These are phyloP conservation scores for Clitoria ternatea DNA, from an alignment of 306 rosid genomes.

Conservation along the genomic window DNA sequence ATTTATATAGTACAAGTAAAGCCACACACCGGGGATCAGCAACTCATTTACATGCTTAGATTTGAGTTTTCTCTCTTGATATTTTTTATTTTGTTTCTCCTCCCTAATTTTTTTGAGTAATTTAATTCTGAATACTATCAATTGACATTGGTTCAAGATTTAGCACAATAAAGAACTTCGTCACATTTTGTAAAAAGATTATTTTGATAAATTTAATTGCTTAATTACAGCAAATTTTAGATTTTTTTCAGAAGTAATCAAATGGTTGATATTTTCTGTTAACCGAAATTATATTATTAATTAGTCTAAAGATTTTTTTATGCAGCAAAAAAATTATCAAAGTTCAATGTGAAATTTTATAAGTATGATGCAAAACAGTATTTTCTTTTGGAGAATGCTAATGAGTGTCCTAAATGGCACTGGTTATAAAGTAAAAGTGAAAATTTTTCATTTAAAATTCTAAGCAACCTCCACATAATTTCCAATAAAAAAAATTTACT, in stretches of 20 bases:
- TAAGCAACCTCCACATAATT: no score
- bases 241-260: conserved; percentile 5
- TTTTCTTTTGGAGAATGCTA: no score
- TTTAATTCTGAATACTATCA: neutral
- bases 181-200: neutral
- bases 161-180: neutral
- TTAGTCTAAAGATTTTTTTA: neutral
- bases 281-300: neutral
- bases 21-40: neutral
- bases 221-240: neutral
- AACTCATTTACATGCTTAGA: neutral
- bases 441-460: no score
- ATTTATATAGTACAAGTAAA: neutral
- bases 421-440: no score
- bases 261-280: neutral
- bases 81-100: neutral
- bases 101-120: no score
- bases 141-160: neutral
- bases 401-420: no score
- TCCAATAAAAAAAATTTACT: no score
- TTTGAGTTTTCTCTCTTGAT: neutral
- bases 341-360: neutral
- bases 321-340: neutral
- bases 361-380: neutral
- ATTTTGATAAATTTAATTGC: neutral